phyloP scores from a whole-genome alignment of 148 eudicot genomes.

The Camellia japonica region DNA sequence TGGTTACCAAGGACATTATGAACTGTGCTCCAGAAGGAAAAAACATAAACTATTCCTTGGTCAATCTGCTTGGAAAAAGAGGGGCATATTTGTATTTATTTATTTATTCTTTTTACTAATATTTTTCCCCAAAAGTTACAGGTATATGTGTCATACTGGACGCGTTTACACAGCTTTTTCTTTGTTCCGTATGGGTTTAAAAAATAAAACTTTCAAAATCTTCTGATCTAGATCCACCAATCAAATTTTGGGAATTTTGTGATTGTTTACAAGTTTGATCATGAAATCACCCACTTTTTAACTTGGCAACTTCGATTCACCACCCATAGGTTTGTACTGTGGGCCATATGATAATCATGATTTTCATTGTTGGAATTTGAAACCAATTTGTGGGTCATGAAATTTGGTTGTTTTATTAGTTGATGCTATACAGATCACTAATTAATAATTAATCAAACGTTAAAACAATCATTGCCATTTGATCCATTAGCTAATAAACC shows the following conservation, averaged over 20 bases:
- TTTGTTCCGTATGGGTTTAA: slow-evolving; percentile 1
- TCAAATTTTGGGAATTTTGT: background rate
- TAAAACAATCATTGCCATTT: background rate
- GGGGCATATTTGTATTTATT: background rate
- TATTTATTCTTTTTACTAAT: background rate
- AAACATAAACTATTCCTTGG: background rate
- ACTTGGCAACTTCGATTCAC: background rate
- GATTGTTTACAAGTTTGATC: background rate
- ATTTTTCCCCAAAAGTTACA: slow-evolving; percentile 4
- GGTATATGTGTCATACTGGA: background rate
- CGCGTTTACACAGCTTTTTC: background rate
- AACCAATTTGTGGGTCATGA: background rate
- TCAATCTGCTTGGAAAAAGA: background rate
- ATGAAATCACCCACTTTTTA: background rate
- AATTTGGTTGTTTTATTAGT: no score
- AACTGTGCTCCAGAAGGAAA: background rate
- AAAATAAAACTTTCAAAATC: background rate
- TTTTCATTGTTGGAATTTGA: background rate
- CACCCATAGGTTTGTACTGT: background rate
- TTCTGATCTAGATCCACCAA: slow-evolving; percentile 18
- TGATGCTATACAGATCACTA: no score
- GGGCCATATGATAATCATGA: background rate
- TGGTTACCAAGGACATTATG: background rate
- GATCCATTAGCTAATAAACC: background rate
- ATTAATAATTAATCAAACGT: background rate